Conservation (phyloP, 2,329 filamentous ascomycete species). For the Dothideomycetes sp. region DNA sequence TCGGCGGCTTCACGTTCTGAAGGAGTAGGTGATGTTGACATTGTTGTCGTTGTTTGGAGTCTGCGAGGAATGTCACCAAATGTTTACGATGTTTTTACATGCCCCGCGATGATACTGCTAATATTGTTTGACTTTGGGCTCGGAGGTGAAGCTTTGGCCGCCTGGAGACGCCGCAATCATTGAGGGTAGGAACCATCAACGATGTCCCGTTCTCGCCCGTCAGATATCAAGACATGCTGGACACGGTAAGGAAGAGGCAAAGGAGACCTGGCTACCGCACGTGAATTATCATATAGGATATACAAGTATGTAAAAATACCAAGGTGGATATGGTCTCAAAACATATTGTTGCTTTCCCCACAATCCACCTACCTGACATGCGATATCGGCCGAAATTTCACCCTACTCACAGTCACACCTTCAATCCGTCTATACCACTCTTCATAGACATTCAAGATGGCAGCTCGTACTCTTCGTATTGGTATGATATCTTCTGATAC, state of each 20-base stretch:
- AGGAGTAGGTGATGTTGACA: conserved; percentile 39
- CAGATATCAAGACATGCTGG: no score
- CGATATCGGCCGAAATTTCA: conserved; percentile 14
- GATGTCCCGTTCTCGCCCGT: no score
- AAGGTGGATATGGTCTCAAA: no score
- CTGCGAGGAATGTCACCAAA: not conserved
- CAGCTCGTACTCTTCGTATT: conserved; percentile 58
- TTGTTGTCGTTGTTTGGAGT: conserved; percentile 5
- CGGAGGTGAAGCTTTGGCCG: conserved; percentile 11
- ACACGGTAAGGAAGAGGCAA: no score
- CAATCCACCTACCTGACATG: not conserved
- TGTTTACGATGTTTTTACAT: conserved; percentile 6
- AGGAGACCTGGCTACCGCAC: no score
- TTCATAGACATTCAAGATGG: conserved; percentile 36
- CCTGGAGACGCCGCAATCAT: no score
- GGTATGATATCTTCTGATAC: conserved; percentile 38
- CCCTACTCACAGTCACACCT: not conserved
- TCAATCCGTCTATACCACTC: conserved; percentile 3
- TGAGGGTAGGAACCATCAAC: no score
- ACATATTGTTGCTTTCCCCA: conserved; percentile 1
- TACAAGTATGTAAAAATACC: no score
- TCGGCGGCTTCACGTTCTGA: conserved; percentile 48
- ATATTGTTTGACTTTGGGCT: not conserved
- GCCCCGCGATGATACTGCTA: not conserved
- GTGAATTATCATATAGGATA: no score